Base-by-base conservation (phyloP, 2,329 filamentous ascomycete genomes). In the Graphilbum fragrans region DNA sequence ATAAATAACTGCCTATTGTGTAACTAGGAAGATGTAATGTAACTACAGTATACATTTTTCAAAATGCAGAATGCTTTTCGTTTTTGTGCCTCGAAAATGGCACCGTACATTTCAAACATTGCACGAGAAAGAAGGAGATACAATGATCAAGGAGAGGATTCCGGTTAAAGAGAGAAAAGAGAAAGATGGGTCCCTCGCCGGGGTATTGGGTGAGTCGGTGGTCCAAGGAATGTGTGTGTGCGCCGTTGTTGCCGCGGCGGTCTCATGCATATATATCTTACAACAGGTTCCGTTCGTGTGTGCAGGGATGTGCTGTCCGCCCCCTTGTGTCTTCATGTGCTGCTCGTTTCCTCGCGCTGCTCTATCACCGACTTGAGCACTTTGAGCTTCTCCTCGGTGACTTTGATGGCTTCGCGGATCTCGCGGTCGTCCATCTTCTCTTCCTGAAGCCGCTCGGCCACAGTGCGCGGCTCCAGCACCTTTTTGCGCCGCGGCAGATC, bases 371-470 rank as follows among this genome's bases (percentile, higher is more conserved):
- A 71, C 59, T 88, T 88, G 47, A 98, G 62, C 34, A 82, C 74
- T 42, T 74, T 71, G 25, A 98, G 64, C 54, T 85, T 82, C 64
- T 94, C 82, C 57, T 95, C 86, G 3, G 90, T 95, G 23, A 94
- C 75, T 41, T 74, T 68, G 45, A 95, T 90, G 18, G 86, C 84
- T 63, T 93, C 77, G 48, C 79, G 74, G 45, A 94, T 72, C 56
- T 92, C 80, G 27, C 75, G 68, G 51, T 84, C 76, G 37, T 77
- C 76, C 74, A 90, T 83, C 37, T 66, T 65, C 49, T 74, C 69
- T 44, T 73, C 66, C 10, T 66, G 63, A 37, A 78, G 48, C 54
- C 70, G 77, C 43, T 80, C 77, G 51, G 80, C 72, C 20, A 74
- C 64, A 3, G 77, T 67, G 25, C 68, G 69, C 3, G 70, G 66